phyloP scores from a whole-genome alignment of 2,329 filamentous ascomycete species.

The Verticillium longisporum region DNA sequence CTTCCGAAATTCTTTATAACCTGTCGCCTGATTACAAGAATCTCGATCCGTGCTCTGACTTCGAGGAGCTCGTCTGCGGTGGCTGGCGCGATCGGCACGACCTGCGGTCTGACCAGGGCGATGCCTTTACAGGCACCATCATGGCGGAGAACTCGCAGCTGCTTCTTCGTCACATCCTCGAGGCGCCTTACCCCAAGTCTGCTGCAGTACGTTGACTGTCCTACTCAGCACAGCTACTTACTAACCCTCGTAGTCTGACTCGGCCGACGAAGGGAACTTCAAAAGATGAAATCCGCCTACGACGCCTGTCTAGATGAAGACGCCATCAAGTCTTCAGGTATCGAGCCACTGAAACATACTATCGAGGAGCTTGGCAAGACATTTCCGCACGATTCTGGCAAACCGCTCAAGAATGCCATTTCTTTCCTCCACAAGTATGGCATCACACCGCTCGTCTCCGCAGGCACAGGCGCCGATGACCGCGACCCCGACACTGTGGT shows the following conservation, averaged over 20 bases:
- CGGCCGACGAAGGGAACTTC: conserved; percentile 55
- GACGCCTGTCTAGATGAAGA: conserved; percentile 59
- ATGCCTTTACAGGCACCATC: conserved; percentile 51
- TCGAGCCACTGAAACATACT: conserved; percentile 47
- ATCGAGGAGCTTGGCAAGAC: conserved; percentile 31
- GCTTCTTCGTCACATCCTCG: conserved; percentile 55
- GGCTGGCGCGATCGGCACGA: conserved; percentile 60
- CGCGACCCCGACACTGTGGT: conserved; percentile 29
- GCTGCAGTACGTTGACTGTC: conserved; percentile 25
- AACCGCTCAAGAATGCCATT: conserved; percentile 31
- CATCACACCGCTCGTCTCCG: conserved; percentile 28
- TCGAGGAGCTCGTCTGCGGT: conserved; percentile 61
- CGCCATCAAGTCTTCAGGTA: conserved; percentile 45
- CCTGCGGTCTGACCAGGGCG: conserved; percentile 56
- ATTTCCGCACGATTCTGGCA: conserved; percentile 19
- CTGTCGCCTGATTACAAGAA: conserved; percentile 41
- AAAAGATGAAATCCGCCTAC: conserved; percentile 59
- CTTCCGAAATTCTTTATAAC: conserved; percentile 21
- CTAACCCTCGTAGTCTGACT: conserved; percentile 21
- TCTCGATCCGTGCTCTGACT: conserved; percentile 63
- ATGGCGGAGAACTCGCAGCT: conserved; percentile 55
- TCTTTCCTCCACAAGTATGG: conserved; percentile 38
- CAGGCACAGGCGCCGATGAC: conserved; percentile 34
- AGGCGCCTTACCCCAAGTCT: conserved; percentile 44
- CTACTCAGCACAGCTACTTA: conserved; percentile 35